Base-by-base conservation (phyloP, 148 eudicot genomes). In the Selenicereus undatus region DNA sequence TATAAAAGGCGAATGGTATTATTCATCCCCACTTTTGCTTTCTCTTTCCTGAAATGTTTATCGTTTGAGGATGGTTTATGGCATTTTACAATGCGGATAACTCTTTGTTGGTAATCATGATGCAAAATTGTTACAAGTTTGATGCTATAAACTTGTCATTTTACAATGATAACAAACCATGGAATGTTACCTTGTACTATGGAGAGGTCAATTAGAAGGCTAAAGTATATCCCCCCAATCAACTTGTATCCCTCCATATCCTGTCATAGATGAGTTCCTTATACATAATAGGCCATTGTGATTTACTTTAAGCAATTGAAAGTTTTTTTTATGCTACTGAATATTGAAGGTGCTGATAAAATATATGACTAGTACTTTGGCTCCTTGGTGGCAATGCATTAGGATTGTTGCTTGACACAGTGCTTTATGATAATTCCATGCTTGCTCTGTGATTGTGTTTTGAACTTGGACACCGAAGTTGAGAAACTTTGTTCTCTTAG, bases 1-100 rank as follows among this genome's bases (percentile, higher is more conserved):
- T 89, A 89, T 81, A 89, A 85, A 78, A 80, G 86, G 78, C 86
- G 88, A 79, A 89, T 89, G 89, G 91, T 89, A 88, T 73, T n/a
- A 0, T 70, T 32, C 42, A 72, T 21, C 43, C 52, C 58, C 66
- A 30, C 18, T n/a, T 2, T 7, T 50, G 32, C 29, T 39, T 42
- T 64, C 18, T 75, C 0, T n/a, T 24, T 12, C 43, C 16, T 10
- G 32, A 11, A 65, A 36, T 8, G 56, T 32, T 43, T 32, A 14
- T 24, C 73, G 73, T 76, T 29, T 45, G 22, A 39, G 35, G 21
- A 62, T 45, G 68, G 50, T 70, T 54, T 21, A 71, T 56, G 45
- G 5, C 32, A 65, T 78, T 66, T 35, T 68, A 27, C 4, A 4
- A 16, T 65, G 35, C 26, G 35, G 71, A 13, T 0, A 66, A 66